Conservation (phyloP, 139 green algal genomes). For the Spirogloea muscicola region DNA sequence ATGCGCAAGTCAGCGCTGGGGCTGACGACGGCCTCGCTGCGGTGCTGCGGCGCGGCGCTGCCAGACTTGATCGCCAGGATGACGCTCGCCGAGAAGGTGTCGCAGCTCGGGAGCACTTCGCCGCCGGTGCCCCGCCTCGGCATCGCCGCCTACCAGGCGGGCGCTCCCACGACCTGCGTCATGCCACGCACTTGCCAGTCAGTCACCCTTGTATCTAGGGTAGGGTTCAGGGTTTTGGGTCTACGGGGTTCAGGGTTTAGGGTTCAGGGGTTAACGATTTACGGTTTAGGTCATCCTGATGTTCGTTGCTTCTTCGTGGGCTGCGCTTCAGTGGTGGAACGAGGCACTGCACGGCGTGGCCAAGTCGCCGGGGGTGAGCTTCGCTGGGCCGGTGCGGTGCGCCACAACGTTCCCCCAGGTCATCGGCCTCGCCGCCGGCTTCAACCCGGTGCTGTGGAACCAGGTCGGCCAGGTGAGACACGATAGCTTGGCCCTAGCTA, state of each 20-base stretch:
- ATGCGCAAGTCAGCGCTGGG: no score
- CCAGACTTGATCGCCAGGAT: constrained; percentile 8
- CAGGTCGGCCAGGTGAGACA: constrained; percentile 1
- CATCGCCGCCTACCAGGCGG: not conserved
- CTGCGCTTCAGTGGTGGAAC: constrained; percentile 15
- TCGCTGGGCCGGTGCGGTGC: not conserved
- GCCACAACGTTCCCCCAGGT: constrained; percentile 15
- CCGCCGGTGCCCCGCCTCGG: not conserved
- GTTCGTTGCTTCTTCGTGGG: no score
- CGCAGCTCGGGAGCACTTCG: not conserved
- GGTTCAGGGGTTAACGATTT: no score
- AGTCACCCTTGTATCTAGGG: no score
- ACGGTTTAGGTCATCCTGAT: no score
- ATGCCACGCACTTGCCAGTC: no score
- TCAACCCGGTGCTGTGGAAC: constrained; percentile 9
- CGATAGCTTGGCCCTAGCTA: no score
- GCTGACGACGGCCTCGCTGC: no score
- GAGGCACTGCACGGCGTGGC: constrained; percentile 26
- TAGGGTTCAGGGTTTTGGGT: no score
- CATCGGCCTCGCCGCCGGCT: not conserved
- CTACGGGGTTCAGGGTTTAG: no score
- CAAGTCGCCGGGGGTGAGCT: not conserved
- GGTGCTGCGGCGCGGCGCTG: no score
- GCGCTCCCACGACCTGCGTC: no score
- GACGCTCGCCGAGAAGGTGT: constrained; percentile 6